These are phyloP conservation scores for Stemphylium lycopersici DNA, from an alignment of 2,329 filamentous ascomycete genomes.

Conservation along the genomic window DNA sequence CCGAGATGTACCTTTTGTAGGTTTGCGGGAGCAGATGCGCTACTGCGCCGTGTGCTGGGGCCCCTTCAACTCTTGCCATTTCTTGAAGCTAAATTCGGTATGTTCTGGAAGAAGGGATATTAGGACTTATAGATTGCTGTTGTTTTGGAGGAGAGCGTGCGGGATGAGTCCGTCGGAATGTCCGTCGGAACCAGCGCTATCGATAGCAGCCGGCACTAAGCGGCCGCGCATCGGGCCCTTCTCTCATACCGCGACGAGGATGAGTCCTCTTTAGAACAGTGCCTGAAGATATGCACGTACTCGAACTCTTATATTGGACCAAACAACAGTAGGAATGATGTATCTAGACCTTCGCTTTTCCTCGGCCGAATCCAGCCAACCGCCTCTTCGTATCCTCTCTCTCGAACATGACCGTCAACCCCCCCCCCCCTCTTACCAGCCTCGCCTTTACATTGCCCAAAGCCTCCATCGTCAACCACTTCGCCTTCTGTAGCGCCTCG, in stretches of 20 bases:
- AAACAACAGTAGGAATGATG: not conserved
- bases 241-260: not conserved
- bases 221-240: slow-evolving; percentile 19
- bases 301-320: too few species aligned
- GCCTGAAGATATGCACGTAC: not conserved
- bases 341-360: not conserved
- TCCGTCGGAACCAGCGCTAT: slow-evolving; percentile 10
- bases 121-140: not conserved
- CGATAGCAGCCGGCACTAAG: slow-evolving; percentile 22
- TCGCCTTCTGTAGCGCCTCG: not conserved
- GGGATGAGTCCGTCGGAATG: slow-evolving; percentile 14
- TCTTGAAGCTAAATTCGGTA: not conserved
- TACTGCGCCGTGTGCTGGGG: slow-evolving; percentile 63
- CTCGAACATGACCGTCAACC: not conserved
- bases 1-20: slow-evolving; percentile 79
- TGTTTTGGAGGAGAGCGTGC: slow-evolving; percentile 1
- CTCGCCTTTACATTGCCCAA: not conserved
- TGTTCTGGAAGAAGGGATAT: not conserved
- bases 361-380: not conserved
- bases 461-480: not conserved
- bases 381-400: not conserved
- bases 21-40: slow-evolving; percentile 80
- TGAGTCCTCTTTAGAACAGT: too few species aligned
- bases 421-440: not conserved
- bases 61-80: slow-evolving; percentile 53